These are phyloP conservation scores for Pleurotus salmoneostramineus DNA, from an alignment of 768 basidiomycete species.

Conservation along the genomic window DNA sequence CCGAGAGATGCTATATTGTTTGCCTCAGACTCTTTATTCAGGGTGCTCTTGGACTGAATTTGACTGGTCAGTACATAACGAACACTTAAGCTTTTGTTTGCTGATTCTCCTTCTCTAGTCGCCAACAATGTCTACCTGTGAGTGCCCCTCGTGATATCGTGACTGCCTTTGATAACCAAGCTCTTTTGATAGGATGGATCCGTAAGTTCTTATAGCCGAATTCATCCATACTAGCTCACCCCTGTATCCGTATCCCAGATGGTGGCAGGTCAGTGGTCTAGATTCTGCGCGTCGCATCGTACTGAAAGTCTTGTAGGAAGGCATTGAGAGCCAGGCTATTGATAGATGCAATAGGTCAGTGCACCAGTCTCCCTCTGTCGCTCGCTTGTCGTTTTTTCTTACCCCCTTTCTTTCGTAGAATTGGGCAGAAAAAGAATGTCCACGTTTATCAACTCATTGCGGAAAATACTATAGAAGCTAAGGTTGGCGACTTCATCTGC, in stretches of 20 bases:
- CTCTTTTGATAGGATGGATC: constrained; percentile 61
- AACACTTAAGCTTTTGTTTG: neutral
- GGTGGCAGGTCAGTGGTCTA: constrained; percentile 59
- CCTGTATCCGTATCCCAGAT: constrained; percentile 33
- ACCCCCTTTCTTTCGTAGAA: constrained; percentile 27
- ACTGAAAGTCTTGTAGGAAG: constrained; percentile 42
- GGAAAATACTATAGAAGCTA: constrained; percentile 85
- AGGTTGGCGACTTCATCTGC: constrained; percentile 35
- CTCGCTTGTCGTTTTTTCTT: neutral
- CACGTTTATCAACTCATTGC: constrained; percentile 90
- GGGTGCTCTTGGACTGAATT: constrained; percentile 83
- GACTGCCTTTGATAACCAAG: constrained; percentile 5
- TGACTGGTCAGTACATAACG: constrained; percentile 46
- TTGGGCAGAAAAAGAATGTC: constrained; percentile 80
- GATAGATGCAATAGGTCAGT: constrained; percentile 61
- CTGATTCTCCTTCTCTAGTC: constrained; percentile 26
- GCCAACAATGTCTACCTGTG: constrained; percentile 85
- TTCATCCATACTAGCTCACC: neutral
- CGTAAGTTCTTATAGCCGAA: constrained; percentile 42
- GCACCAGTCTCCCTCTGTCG: neutral
- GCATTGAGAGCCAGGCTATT: constrained; percentile 82
- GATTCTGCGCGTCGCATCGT: neutral
- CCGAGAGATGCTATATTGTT: neutral
- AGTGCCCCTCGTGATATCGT: constrained; percentile 21
- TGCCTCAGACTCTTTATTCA: constrained; percentile 12